Percentiles rank a stretch among this genome's conserved stretches.
Conservation (phyloP, 2,329 filamentous ascomycete genomes). For the Alternaria sp. region DNA sequence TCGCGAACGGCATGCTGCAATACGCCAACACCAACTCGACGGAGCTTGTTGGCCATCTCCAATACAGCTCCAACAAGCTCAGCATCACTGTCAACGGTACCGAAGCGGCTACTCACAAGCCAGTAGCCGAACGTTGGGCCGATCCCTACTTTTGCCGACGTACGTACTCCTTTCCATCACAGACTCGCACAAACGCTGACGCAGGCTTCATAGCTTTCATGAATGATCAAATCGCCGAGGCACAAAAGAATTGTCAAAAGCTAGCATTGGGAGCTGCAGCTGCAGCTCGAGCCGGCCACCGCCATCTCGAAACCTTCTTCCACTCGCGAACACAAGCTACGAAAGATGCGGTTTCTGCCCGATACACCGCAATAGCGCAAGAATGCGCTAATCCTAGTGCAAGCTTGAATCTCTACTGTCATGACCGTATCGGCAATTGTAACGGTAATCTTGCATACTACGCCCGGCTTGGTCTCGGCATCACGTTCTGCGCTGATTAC, state of each 20-base stretch:
- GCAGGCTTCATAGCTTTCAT: slow-evolving; percentile 61
- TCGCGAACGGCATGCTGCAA: slow-evolving; percentile 56
- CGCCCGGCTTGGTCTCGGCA: neutral
- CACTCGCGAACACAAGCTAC: slow-evolving; percentile 45
- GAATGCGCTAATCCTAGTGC: neutral
- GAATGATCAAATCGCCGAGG: slow-evolving; percentile 55
- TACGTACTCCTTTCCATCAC: slow-evolving; percentile 37
- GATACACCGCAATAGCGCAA: neutral
- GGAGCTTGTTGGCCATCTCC: slow-evolving; percentile 61
- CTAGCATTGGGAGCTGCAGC: slow-evolving; percentile 61
- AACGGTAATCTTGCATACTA: neutral
- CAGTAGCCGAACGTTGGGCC: slow-evolving; percentile 46
- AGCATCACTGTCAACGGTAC: slow-evolving; percentile 63
- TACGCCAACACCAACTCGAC: slow-evolving; percentile 56
- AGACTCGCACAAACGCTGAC: slow-evolving; percentile 61
- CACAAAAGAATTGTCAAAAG: slow-evolving; percentile 61
- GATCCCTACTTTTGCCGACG: neutral
- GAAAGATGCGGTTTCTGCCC: neutral
- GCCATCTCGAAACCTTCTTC: slow-evolving; percentile 67
- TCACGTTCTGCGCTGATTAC: neutral
- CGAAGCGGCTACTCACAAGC: slow-evolving; percentile 52
- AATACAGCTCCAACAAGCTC: slow-evolving; percentile 66
- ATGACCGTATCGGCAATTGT: neutral
- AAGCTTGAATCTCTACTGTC: neutral
- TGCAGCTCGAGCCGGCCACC: slow-evolving; percentile 53